A percentile compares a stretch with the other conserved stretches of the same genome.
Conservation (phyloP, 768 basidiomycete species). For the Termitomyces sp. region DNA sequence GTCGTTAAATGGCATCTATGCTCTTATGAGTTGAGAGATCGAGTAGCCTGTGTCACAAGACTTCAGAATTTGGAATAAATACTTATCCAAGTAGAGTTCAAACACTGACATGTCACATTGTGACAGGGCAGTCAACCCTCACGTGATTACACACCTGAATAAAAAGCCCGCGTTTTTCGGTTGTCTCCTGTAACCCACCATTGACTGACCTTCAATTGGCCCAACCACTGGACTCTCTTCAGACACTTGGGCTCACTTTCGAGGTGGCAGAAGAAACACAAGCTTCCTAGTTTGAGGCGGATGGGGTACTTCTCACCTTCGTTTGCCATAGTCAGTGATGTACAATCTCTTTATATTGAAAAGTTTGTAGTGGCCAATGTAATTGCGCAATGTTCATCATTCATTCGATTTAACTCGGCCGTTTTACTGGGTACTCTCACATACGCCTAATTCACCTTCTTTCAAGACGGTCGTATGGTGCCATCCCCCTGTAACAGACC, state of each 20-base stretch:
- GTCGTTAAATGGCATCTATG: constrained; percentile 52
- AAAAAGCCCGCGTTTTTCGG: neutral
- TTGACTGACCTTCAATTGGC: neutral
- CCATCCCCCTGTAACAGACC: neutral
- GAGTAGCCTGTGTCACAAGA: neutral
- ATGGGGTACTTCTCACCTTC: constrained; percentile 46
- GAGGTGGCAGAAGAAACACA: constrained; percentile 26
- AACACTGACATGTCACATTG: no score
- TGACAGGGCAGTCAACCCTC: no score
- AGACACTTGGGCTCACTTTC: constrained; percentile 3
- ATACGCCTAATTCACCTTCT: neutral
- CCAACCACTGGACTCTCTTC: constrained; percentile 1
- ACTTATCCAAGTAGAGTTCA: no score
- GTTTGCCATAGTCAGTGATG: constrained; percentile 59
- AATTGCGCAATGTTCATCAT: neutral
- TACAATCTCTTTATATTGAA: constrained; percentile 16
- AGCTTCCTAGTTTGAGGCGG: constrained; percentile 74
- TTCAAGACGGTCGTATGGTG: neutral
- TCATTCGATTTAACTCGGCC: neutral
- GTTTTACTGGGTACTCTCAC: no score
- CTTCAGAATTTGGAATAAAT: no score
- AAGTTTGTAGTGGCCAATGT: neutral
- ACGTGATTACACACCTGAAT: constrained; percentile 1
- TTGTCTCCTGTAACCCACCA: neutral
- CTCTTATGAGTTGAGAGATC: neutral